Conservation (phyloP, 257 asterid species). For the Capsicum rhomboideum region DNA sequence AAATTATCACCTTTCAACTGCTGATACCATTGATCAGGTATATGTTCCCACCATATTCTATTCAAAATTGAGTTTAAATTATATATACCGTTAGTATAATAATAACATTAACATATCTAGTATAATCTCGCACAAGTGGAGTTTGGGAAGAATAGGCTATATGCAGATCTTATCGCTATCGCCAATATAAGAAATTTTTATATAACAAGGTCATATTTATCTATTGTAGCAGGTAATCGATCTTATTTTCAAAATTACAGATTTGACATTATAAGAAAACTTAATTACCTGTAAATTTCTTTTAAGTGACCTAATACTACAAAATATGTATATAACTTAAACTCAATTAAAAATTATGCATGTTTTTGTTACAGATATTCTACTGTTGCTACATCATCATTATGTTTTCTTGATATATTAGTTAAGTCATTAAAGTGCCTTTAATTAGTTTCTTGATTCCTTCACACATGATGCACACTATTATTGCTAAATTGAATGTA, state of each 20-base stretch:
- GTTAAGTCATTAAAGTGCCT: not conserved
- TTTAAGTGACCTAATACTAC: not conserved
- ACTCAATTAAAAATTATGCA: not conserved
- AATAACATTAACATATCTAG: not conserved
- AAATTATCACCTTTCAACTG: slow-evolving; percentile 35
- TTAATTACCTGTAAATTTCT: no score
- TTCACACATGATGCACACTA: not conserved
- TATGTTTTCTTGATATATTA: not conserved
- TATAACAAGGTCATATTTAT: not conserved
- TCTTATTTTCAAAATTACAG: no score
- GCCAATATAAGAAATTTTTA: not conserved
- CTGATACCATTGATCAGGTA: slow-evolving; percentile 44
- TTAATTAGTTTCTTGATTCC: not conserved
- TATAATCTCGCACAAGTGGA: not conserved
- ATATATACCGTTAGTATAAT: no score
- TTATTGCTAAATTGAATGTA: not conserved
- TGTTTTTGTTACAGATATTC: not conserved
- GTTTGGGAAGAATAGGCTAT: rapidly evolving
- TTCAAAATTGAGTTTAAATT: not conserved
- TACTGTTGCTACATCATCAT: not conserved
- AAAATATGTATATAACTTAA: not conserved
- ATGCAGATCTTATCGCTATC: not conserved
- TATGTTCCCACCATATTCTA: not conserved
- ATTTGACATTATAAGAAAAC: no score
- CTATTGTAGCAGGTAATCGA: not conserved